phyloP scores from a whole-genome alignment of 2,329 filamentous ascomycete genomes.

The Seiridium cupressi region DNA sequence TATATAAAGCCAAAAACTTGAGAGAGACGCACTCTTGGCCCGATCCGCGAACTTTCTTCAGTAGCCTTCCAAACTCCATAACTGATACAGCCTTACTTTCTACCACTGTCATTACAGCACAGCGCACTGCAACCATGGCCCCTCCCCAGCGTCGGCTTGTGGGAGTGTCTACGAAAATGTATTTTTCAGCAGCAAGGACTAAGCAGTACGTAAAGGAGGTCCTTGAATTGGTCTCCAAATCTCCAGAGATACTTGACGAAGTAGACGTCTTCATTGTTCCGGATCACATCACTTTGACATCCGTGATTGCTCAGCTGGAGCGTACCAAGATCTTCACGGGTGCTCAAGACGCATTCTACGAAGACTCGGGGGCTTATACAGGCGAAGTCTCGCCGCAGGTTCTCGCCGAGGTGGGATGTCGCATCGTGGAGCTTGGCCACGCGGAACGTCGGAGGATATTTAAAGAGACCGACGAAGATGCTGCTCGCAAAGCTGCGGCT shows the following conservation, averaged over 20 bases:
- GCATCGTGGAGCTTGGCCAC: conserved; percentile 76
- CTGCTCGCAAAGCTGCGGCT: conserved; percentile 68
- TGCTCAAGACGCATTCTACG: conserved; percentile 73
- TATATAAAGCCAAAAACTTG: too few species aligned
- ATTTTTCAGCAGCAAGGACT: conserved; percentile 69
- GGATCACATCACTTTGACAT: conserved; percentile 69
- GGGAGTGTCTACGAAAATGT: conserved; percentile 77
- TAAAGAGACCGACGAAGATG: conserved; percentile 68
- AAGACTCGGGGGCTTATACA: conserved; percentile 71
- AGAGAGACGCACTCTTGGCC: too few species aligned
- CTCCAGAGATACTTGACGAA: conserved; percentile 17
- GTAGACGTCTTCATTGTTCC: conserved; percentile 68
- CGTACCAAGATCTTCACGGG: conserved; percentile 58
- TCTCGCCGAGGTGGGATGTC: conserved; percentile 65
- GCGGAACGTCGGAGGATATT: conserved; percentile 74
- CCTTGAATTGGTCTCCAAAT: conserved; percentile 39
- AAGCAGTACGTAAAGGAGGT: conserved; percentile 52
- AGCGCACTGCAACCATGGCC: not conserved
- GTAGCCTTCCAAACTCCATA: too few species aligned
- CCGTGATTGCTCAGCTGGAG: conserved; percentile 46
- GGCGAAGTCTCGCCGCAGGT: conserved; percentile 72
- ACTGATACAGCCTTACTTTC: too few species aligned
- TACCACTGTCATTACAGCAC: too few species aligned
- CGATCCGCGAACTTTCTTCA: too few species aligned
- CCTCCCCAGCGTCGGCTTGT: conserved; percentile 58